Conservation (phyloP, 805 yeast species). For the Ogataea siamensis region DNA sequence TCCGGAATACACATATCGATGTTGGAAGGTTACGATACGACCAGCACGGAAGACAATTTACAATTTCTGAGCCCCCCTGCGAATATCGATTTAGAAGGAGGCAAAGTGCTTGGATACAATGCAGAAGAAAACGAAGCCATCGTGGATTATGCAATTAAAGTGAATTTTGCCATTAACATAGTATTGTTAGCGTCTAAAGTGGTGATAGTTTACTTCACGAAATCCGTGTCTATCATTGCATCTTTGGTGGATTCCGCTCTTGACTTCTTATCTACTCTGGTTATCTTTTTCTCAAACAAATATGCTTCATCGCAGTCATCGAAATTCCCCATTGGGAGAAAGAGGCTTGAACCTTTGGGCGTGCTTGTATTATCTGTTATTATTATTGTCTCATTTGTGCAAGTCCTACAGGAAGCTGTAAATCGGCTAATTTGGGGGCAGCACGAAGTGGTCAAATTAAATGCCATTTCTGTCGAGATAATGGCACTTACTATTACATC, state of each 20-base stretch:
- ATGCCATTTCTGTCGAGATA: constrained; percentile 49
- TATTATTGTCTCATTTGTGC: constrained; percentile 67
- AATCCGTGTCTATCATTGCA: constrained; percentile 73
- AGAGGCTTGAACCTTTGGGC: constrained; percentile 75
- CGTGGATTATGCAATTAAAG: constrained; percentile 59
- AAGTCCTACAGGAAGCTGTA: constrained; percentile 65
- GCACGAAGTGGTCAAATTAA: constrained; percentile 46
- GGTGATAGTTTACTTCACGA: constrained; percentile 59
- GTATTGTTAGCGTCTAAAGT: constrained; percentile 58
- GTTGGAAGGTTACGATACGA: constrained; percentile 57
- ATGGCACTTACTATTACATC: constrained; percentile 63
- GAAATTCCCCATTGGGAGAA: constrained; percentile 66
- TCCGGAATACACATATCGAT: constrained; percentile 66
- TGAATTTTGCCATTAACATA: constrained; percentile 61
- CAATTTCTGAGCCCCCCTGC: constrained; percentile 48
- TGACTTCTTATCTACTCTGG: constrained; percentile 72
- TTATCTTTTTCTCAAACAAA: constrained; percentile 61
- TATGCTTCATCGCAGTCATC: constrained; percentile 38
- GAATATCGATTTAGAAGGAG: constrained; percentile 55
- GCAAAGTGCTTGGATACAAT: constrained; percentile 50
- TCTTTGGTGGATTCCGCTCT: constrained; percentile 74
- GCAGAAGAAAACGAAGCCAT: constrained; percentile 39
- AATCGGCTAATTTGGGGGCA: constrained; percentile 40
- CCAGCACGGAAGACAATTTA: constrained; percentile 18
- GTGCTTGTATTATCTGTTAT: constrained; percentile 70